Evolutionary conservation across 2,329 filamentous ascomycete genomes (phyloP), one percentile per base, ranked within the genome.

Genomic region (Fusarium nisikadoi): DNA sequence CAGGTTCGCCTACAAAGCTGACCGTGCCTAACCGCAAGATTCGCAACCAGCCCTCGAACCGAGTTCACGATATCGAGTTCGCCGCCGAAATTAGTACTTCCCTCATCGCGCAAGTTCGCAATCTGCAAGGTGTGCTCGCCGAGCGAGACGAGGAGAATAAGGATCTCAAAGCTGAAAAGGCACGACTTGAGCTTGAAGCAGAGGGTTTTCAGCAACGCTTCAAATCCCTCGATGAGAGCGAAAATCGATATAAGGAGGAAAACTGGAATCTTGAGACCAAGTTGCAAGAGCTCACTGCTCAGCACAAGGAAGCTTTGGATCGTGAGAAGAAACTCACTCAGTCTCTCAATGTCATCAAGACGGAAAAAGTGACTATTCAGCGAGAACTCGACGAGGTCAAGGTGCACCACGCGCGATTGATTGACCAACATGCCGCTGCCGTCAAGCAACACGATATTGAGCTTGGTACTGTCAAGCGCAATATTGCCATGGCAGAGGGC

Each of bases 11-110:
- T 5, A 94, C 93, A 46, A 99, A 98, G 83, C 87, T 97, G 70
- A 93, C 88, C 76, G 93, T 96, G 13, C 94, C 94, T 2, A 95
- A 93, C 75, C 90, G 95, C 74, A 96, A 95, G 80, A 89, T 96
- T 79, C 90, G 96, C 62, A 98, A 98, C 76, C 95, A 98, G 79
- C 93, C 94, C 5, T 89, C 92, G 14, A 96, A 91, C 79, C 91
- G 95, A 56, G 92, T 97, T 17, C 94, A 98, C 80, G 96, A 99
- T 78, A 97, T 99, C 79, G 94, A 98, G 76, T 97, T 99, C 79
- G 96, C 95, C n/a, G 95, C 96, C 55, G 95, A 99, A 79, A 98
- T 99, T 77, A 98, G 94, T 79, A 97, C 94, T 10, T 97, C 94
- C 4, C 86, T 99, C 56, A 91, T 99, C 56, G 91, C 93, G n/a